Base-by-base conservation (phyloP, 2,329 filamentous ascomycete genomes). In the Rhytidhysteron rufulum region DNA sequence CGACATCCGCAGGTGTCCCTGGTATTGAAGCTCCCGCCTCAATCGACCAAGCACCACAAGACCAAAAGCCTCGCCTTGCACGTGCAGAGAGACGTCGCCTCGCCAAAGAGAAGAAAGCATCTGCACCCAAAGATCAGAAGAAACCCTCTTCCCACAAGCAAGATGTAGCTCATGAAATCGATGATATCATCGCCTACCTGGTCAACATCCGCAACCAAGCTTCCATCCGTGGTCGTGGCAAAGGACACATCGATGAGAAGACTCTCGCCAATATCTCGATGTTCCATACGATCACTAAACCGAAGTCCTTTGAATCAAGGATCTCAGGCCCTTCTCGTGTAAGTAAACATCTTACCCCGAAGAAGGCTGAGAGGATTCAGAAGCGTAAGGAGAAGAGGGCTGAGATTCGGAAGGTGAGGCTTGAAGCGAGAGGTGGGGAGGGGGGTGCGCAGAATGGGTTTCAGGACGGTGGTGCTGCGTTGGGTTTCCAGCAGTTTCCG, bases 71-170 rank as follows among this genome's bases (percentile, higher is more conserved):
- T 1, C 47, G 47, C 35, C 40, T 32, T 33, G 40, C 42, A 8
- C 42, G 45, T 24, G 42, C 40, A 16, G 44, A 50, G 31, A 40
- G 42, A 19, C 47, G 47, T 35, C 15, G 32, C 16, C 37, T 27
- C 19, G 24, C 36, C 11, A 25, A 34, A 22, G 37, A 41, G 20
- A 43, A 45, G 24, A 43, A 43, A 32, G 37, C 36, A 5, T 19
- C 27, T 13, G 20, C 13, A 16, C 6, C 30, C 6, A 27, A 29
- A 5, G 34, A 45, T 35, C 5, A 18, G 13, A 36, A 31, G 11
- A 41, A 31, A 29, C 22, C 22, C 22, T 10, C 22, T 10, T n/a
- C n/a, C n/a, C n/a, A n/a, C n/a, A 13, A 7, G 24, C 24, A 7
- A 7, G 24, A 27, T 7, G 13, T 27, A 8, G 24, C 24, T 13